A percentile compares a stretch with the other conserved stretches of the same genome.
These are phyloP conservation scores for Hymenoscyphus linearis DNA, from an alignment of 2,329 filamentous ascomycete species.

Conservation along the genomic window DNA sequence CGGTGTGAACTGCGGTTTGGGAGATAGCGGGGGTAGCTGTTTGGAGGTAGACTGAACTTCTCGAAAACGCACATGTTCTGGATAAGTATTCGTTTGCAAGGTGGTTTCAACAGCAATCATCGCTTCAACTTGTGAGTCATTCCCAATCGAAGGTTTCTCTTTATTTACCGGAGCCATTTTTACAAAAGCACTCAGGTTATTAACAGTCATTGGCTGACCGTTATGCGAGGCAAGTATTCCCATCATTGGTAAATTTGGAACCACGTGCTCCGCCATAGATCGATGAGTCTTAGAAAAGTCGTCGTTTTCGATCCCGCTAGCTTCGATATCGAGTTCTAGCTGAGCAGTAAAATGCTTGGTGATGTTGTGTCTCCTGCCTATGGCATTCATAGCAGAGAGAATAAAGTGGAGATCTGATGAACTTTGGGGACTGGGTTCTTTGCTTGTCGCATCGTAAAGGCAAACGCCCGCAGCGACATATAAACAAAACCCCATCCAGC, in stretches of 20 bases:
- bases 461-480: constrained; percentile 85
- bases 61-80: not conserved
- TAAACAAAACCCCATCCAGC: constrained; percentile 74
- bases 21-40: not conserved
- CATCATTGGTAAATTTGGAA: constrained; percentile 15
- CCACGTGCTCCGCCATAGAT: not conserved
- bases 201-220: constrained; percentile 18
- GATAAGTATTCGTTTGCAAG: not conserved
- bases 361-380: constrained; percentile 68
- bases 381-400: constrained; percentile 69
- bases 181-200: constrained; percentile 10
- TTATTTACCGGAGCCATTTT: not conserved
- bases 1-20: not conserved
- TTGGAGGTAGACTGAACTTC: not conserved
- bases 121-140: not conserved
- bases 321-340: constrained; percentile 72
- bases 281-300: not conserved
- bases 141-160: not conserved
- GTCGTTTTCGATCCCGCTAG: constrained; percentile 9
- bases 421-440: constrained; percentile 16
- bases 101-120: not conserved
- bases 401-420: constrained; percentile 64
- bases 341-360: constrained; percentile 83
- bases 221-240: constrained; percentile 14
- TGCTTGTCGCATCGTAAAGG: constrained; percentile 61